Percentiles rank a stretch among this genome's conserved stretches.
Conservation (phyloP, 768 basidiomycete genomes). For the Tulasnella sp. region DNA sequence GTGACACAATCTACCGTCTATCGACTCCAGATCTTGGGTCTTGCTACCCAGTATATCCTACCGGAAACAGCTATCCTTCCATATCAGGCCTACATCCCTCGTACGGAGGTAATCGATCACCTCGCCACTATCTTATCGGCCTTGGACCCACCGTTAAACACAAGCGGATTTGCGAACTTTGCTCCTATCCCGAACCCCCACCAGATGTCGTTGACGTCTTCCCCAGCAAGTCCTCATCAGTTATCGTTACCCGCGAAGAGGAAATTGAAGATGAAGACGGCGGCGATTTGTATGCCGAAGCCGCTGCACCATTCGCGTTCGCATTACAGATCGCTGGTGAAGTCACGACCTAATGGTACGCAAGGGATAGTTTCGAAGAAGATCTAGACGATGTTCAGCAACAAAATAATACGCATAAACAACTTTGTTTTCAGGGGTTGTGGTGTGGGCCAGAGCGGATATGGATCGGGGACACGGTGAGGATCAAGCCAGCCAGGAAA, state of each 20-base stretch:
- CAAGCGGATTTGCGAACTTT: not conserved
- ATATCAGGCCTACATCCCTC: slow-evolving; percentile 56
- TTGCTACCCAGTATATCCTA: slow-evolving; percentile 38
- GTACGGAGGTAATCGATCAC: slow-evolving; percentile 39
- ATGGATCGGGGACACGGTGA: slow-evolving; percentile 16
- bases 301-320: slow-evolving; percentile 52
- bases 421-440: slow-evolving; percentile 24
- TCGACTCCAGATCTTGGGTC: slow-evolving; percentile 54
- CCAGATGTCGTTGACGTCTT: not conserved
- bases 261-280: too few species aligned
- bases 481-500: slow-evolving; percentile 60
- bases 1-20: slow-evolving; percentile 52
- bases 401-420: slow-evolving; percentile 28
- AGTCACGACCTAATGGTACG: slow-evolving; percentile 53
- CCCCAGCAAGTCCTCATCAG: too few species aligned
- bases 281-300: slow-evolving; percentile 33
- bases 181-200: slow-evolving; percentile 2
- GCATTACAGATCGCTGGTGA: slow-evolving; percentile 61
- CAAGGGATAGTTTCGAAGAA: slow-evolving; percentile 62
- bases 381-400: not conserved
- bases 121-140: slow-evolving; percentile 23
- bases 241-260: too few species aligned
- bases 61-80: slow-evolving; percentile 54
- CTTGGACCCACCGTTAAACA: not conserved
- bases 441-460: slow-evolving; percentile 18